phyloP scores from a whole-genome alignment of 345 rosid genomes.

The Ceriops zippeliana region DNA sequence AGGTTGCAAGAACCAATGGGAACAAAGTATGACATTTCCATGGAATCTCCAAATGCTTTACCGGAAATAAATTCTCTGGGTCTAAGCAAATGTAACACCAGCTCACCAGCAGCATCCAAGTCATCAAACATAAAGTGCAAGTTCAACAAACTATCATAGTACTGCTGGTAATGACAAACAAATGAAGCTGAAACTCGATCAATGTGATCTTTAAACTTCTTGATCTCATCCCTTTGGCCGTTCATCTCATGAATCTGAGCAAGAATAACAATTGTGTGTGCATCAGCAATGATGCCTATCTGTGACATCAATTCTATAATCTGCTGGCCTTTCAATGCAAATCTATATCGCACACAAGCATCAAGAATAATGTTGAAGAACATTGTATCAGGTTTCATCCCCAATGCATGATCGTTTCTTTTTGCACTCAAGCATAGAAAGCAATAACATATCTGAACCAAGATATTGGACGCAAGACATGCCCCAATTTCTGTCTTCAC shows the following conservation, averaged over 20 bases:
- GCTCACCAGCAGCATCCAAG: conserved; percentile 58
- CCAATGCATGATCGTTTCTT: conserved; percentile 26
- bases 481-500: conserved; percentile 70
- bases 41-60: conserved; percentile 23
- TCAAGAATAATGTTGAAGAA: conserved; percentile 71
- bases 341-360: conserved; percentile 66
- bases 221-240: conserved; percentile 70
- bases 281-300: conserved; percentile 63
- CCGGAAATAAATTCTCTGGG: conserved; percentile 18
- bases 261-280: conserved; percentile 51
- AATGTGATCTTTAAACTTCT: conserved; percentile 54
- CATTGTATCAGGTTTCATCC: conserved; percentile 55
- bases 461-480: conserved; percentile 58
- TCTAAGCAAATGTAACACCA: conserved; percentile 47
- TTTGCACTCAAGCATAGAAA: conserved; percentile 14
- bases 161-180: conserved; percentile 49
- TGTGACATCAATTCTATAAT: conserved; percentile 66
- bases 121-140: conserved; percentile 70
- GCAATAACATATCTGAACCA: conserved; percentile 58
- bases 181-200: conserved; percentile 38
- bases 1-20: conserved; percentile 69
- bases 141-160: conserved; percentile 65
- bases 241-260: conserved; percentile 66
- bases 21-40: conserved; percentile 40
- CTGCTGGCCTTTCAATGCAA: conserved; percentile 66